Percentiles rank a stretch among this genome's conserved stretches.
These are phyloP conservation scores for Monascus purpureus DNA, from an alignment of 495 filamentous ascomycete genomes.

Conservation along the genomic window DNA sequence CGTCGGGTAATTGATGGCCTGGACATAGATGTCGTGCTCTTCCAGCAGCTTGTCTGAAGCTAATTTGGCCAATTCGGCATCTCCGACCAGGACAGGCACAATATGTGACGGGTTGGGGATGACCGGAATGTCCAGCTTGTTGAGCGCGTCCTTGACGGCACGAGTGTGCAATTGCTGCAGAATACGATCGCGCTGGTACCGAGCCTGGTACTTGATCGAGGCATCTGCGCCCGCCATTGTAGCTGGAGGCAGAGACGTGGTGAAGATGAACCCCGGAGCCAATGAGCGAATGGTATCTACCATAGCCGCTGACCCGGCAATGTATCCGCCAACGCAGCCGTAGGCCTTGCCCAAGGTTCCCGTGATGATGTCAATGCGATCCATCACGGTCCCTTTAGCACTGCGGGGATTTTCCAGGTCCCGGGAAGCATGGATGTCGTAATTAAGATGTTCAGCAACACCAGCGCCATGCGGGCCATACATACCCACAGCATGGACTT, in stretches of 20 bases:
- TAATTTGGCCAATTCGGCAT: constrained; percentile 82
- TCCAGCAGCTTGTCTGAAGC: constrained; percentile 80
- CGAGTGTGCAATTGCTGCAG: constrained; percentile 94
- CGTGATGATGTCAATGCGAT: constrained; percentile 93
- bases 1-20: constrained; percentile 98
- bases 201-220: constrained; percentile 85
- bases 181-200: constrained; percentile 64
- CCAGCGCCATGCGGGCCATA: constrained; percentile 94
- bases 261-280: constrained; percentile 97
- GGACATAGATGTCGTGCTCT: constrained; percentile 87
- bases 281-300: constrained; percentile 94
- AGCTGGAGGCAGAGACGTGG: constrained; percentile 86
- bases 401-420: constrained; percentile 47
- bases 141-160: constrained; percentile 70
- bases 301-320: constrained; percentile 76
- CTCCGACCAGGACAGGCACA: constrained; percentile 83
- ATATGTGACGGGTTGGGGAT: constrained; percentile 97
- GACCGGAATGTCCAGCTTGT: constrained; percentile 76
- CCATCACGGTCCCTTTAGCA: constrained; percentile 73
- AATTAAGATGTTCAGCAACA: constrained; percentile 95
- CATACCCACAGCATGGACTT: constrained; percentile 98
- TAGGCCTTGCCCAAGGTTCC: constrained; percentile 96
- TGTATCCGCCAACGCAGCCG: constrained; percentile 94
- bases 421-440: constrained; percentile 43
- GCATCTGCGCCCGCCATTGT: constrained; percentile 90